A percentile compares a stretch with the other conserved stretches of the same genome.
Evolutionary conservation across 2,329 filamentous ascomycete species (phyloP).

Genomic region (Metarhizium robertsii): DNA sequence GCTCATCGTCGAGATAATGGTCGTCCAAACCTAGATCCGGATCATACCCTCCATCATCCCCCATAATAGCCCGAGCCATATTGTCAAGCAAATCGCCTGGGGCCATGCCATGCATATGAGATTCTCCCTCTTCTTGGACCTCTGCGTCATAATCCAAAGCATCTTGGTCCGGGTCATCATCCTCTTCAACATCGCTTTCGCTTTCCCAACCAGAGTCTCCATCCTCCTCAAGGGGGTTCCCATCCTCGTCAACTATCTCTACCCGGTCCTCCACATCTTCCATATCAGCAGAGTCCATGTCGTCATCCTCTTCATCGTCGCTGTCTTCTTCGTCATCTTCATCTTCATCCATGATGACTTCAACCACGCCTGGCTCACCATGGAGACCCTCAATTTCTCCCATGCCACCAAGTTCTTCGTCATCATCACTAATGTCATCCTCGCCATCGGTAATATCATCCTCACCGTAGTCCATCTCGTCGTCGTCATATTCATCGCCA

Average conservation of each 20-base stretch:
- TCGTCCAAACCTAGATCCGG: slow-evolving; percentile 44
- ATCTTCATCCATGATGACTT: slow-evolving; percentile 70
- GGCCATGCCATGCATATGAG: slow-evolving; percentile 35
- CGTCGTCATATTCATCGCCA: slow-evolving; percentile 79
- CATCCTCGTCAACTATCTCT: slow-evolving; percentile 56
- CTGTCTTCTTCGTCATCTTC: slow-evolving; percentile 57
- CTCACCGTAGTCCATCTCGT: slow-evolving; percentile 85
- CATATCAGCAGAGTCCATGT: slow-evolving; percentile 32
- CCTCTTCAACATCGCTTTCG: slow-evolving; percentile 47
- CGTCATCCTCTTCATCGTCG: slow-evolving; percentile 43
- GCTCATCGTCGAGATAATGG: slow-evolving; percentile 43
- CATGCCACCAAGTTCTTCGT: slow-evolving; percentile 74
- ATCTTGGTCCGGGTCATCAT: slow-evolving; percentile 41
- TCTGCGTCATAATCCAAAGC: slow-evolving; percentile 47
- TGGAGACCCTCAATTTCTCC: slow-evolving; percentile 72
- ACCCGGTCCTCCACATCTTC: slow-evolving; percentile 44
- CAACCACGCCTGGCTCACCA: slow-evolving; percentile 53
- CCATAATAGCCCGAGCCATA: slow-evolving; percentile 47
- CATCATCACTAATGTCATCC: slow-evolving; percentile 82
- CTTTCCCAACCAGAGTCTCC: slow-evolving; percentile 54
- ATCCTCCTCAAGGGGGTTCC: slow-evolving; percentile 49
- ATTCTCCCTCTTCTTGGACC: slow-evolving; percentile 45
- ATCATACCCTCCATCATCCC: slow-evolving; percentile 40
- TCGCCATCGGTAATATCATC: slow-evolving; percentile 76
- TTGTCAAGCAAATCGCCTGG: slow-evolving; percentile 38